Evolutionary conservation across 768 basidiomycete species (phyloP).

Genomic region (Naganishia kalamii): DNA sequence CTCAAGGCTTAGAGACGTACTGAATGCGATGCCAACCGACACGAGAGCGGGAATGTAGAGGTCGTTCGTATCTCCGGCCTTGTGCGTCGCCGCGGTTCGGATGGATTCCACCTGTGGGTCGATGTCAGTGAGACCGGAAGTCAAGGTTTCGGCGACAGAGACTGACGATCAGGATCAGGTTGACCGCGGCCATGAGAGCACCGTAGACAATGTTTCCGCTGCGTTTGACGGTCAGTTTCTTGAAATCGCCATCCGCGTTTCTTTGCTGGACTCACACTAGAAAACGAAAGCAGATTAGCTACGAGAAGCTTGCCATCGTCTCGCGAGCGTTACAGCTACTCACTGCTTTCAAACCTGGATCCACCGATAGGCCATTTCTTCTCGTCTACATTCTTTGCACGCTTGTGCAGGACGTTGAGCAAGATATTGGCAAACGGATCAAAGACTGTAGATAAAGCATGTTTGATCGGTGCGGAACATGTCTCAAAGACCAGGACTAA

Average conservation of each 20-base stretch:
- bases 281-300: constrained; percentile 21
- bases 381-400: constrained; percentile 62
- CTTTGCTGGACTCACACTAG: neutral
- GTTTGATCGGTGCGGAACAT: constrained; percentile 7
- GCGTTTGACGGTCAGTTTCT: neutral
- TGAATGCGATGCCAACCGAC: constrained; percentile 73
- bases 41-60: constrained; percentile 78
- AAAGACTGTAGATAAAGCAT: constrained; percentile 28
- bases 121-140: neutral
- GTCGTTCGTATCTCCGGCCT: constrained; percentile 53
- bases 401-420: constrained; percentile 64
- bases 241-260: neutral
- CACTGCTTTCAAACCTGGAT: constrained; percentile 68
- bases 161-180: constrained; percentile 69
- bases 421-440: constrained; percentile 48
- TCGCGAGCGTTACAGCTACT: constrained; percentile 16
- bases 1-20: constrained; percentile 46
- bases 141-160: neutral
- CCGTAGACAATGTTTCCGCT: constrained; percentile 85
- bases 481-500: constrained; percentile 18
- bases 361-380: constrained; percentile 92
- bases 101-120: constrained; percentile 60
- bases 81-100: constrained; percentile 61
- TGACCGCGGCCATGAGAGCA: constrained; percentile 81
- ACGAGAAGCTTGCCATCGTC: neutral